phyloP scores from a whole-genome alignment of 805 yeast species.

The Kurtzmaniella cleridarum region DNA sequence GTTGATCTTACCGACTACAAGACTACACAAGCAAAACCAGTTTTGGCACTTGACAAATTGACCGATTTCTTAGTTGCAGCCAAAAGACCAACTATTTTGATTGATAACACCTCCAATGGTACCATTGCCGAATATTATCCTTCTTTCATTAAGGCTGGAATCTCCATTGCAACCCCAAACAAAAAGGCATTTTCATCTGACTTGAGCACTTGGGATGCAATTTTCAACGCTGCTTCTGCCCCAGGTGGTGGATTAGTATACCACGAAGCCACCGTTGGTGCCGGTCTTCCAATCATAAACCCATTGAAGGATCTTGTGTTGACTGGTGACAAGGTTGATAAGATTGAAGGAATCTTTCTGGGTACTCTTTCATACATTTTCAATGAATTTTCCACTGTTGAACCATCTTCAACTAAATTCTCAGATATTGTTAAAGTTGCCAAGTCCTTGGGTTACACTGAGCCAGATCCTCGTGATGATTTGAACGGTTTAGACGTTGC shows the following conservation, averaged over 20 bases:
- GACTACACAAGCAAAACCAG: slow-evolving; percentile 41
- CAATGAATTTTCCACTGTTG: slow-evolving; percentile 80
- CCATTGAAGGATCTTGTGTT: slow-evolving; percentile 81
- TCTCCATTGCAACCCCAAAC: slow-evolving; percentile 96
- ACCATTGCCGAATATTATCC: slow-evolving; percentile 75
- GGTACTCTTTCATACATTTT: slow-evolving; percentile 95
- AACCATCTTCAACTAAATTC: slow-evolving; percentile 58
- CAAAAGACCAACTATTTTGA: slow-evolving; percentile 70
- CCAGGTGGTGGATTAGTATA: slow-evolving; percentile 70
- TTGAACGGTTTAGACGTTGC: slow-evolving; percentile 98
- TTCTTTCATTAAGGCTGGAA: slow-evolving; percentile 63
- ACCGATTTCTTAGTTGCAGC: slow-evolving; percentile 60
- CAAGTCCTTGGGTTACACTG: slow-evolving; percentile 89
- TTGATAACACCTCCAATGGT: slow-evolving; percentile 91
- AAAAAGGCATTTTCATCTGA: slow-evolving; percentile 92
- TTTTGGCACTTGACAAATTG: slow-evolving; percentile 54
- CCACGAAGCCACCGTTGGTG: slow-evolving; percentile 99
- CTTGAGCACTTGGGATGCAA: slow-evolving; percentile 66
- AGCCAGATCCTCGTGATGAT: slow-evolving; percentile 99
- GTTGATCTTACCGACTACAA: slow-evolving; percentile 60
- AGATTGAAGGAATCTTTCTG: slow-evolving; percentile 92
- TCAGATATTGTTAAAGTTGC: slow-evolving; percentile 89
- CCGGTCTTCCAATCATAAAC: slow-evolving; percentile 91
- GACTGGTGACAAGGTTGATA: slow-evolving; percentile 90
- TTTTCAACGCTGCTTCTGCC: slow-evolving; percentile 51